phyloP scores from a whole-genome alignment of 2,329 filamentous ascomycete genomes.

The Cladosporium sp. region DNA sequence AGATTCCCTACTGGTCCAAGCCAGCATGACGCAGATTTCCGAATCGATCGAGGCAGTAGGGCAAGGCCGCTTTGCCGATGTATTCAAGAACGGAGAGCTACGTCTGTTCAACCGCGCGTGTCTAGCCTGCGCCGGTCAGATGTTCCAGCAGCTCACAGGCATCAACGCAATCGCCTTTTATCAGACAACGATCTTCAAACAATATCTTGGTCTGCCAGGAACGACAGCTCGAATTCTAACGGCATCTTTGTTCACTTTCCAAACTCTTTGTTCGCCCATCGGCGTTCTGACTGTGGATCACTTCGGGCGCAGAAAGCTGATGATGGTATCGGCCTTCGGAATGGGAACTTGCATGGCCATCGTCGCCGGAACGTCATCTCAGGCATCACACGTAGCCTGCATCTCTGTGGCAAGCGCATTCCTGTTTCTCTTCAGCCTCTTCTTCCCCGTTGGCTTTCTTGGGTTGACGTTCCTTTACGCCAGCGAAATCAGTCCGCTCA shows the following conservation, averaged over 20 bases:
- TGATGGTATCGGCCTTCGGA: constrained; percentile 49
- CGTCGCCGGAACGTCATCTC: constrained; percentile 48
- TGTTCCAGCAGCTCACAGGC: constrained; percentile 49
- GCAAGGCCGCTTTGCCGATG: constrained; percentile 35
- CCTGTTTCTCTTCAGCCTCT: constrained; percentile 57
- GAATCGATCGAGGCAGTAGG: constrained; percentile 43
- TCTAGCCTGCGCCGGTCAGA: constrained; percentile 47
- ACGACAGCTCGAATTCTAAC: constrained; percentile 40
- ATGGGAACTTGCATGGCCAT: constrained; percentile 51
- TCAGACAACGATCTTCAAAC: constrained; percentile 25
- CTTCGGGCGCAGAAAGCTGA: constrained; percentile 45
- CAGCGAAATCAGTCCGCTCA: constrained; percentile 52
- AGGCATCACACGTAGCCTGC: constrained; percentile 38
- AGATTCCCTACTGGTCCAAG: constrained; percentile 32
- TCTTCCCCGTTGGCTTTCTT: constrained; percentile 56
- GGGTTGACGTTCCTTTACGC: constrained; percentile 59
- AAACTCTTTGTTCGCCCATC: constrained; percentile 50
- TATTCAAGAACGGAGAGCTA: constrained; percentile 47
- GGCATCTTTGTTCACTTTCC: constrained; percentile 49
- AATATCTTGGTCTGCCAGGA: constrained; percentile 33
- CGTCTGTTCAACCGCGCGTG: constrained; percentile 47
- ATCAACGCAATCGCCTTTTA: constrained; percentile 31
- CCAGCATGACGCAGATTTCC: constrained; percentile 46
- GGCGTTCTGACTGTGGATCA: constrained; percentile 49
- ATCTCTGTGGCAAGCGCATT: constrained; percentile 52